Conservation (phyloP, 805 yeast species). For the Blastobotrys chiropterorum region DNA sequence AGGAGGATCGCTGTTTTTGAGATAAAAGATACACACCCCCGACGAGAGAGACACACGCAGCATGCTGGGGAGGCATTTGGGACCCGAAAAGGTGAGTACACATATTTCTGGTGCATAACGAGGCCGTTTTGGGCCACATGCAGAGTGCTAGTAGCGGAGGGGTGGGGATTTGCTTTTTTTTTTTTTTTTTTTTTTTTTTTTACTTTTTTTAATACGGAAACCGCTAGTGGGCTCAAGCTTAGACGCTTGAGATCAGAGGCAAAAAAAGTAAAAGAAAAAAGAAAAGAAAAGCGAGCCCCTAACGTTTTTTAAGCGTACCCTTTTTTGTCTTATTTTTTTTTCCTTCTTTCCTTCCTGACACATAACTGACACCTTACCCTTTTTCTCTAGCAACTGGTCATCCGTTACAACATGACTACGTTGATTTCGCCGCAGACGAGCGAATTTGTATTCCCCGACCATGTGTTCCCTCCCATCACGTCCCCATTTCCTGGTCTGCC, state of each 20-base stretch:
- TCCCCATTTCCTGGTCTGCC: slow-evolving; percentile 25
- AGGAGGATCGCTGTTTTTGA: neutral
- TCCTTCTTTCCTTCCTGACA: neutral
- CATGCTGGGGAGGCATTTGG: neutral
- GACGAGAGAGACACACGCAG: neutral
- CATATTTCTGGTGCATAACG: neutral
- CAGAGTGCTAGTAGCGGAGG: neutral
- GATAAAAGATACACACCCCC: neutral
- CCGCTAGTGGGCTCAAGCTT: neutral
- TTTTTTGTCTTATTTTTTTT: neutral
- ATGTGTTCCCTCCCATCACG: slow-evolving; percentile 26
- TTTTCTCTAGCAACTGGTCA: neutral
- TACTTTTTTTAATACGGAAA: neutral
- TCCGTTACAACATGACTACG: neutral
- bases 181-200: too few species aligned
- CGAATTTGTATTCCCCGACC: slow-evolving; percentile 28
- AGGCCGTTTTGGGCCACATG: neutral
- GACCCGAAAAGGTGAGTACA: neutral
- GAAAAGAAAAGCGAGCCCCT: neutral
- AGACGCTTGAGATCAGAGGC: neutral
- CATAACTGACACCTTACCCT: neutral
- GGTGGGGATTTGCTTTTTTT: neutral
- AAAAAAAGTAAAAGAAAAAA: neutral
- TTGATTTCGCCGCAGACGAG: neutral
- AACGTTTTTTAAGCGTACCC: neutral